Conservation (phyloP, 768 basidiomycete genomes). For the Asterophora lycoperdoides region DNA sequence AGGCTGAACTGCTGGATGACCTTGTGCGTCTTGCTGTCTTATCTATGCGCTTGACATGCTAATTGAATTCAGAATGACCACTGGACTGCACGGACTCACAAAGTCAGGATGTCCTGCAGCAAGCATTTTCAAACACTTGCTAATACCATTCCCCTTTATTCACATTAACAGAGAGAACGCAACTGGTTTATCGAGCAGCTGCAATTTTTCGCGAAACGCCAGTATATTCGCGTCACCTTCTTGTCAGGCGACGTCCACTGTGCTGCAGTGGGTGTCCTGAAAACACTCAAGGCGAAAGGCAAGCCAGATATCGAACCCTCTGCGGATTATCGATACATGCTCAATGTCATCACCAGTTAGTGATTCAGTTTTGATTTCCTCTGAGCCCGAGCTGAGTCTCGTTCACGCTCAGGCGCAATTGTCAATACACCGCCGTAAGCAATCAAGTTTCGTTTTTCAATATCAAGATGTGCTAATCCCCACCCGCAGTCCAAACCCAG, state of each 20-base stretch:
- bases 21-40: conserved; percentile 43
- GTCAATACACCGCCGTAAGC: conserved; percentile 88
- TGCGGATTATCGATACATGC: conserved; percentile 82
- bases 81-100: conserved; percentile 82
- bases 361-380: conserved; percentile 7
- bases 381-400: background rate
- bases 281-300: conserved; percentile 55
- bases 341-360: conserved; percentile 80
- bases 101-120: conserved; percentile 36
- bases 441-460: background rate
- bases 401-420: conserved; percentile 63
- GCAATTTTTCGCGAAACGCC: conserved; percentile 64
- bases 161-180: conserved; percentile 65
- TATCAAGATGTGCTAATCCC: background rate
- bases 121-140: background rate
- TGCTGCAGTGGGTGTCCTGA: conserved; percentile 76
- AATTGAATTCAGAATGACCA: conserved; percentile 66
- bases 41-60: background rate
- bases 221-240: conserved; percentile 74
- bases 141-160: background rate
- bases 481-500: conserved; percentile 58
- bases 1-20: conserved; percentile 92
- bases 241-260: conserved; percentile 93
- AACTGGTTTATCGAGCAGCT: conserved; percentile 82
- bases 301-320: conserved; percentile 45